Evolutionary conservation across 139 green algal species (phyloP), one percentile per base, ranked within the genome.

Genomic region (Coccomyxa sp.): DNA sequence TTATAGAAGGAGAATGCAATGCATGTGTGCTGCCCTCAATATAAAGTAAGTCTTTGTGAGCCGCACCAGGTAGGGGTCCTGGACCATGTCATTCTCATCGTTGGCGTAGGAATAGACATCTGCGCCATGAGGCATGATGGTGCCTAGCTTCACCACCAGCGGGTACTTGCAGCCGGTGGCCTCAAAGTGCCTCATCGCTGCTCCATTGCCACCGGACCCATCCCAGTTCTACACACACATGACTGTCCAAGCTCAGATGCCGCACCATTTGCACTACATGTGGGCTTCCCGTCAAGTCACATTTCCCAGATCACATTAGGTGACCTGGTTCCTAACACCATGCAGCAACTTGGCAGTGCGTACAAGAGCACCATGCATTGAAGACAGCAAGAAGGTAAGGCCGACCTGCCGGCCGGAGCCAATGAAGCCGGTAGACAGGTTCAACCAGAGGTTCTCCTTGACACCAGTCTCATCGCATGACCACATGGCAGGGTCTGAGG

Each of bases 371-470:
- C 7, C 38, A 51, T 51, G 38, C 38, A 51, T 51, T 7, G 7
- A 7, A 51, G 38, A 7, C 38, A 51, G 38, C 38, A 51, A 51
- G 38, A 3, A 51, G 18, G 63, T 71, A n/a, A 77, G 14, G 68
- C 91, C 28, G 59, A 95, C 93, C 87, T 84, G 79, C 0, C 97
- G 85, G 0, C 97, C 97, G 25, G 95, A 99, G 0, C 97, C 97
- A 58, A 99, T 98, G 89, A 92, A 91, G 23, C 97, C 97, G 21
- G 94, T 97, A 28, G 91, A 95, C 59, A 99, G 90, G 90, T 99
- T 99, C 57, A 99, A 92, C 97, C 97, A 99, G 82, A 99, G 91
- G 91, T 99, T 99, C 74, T 98, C 95, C 0, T 77, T 94, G 18
- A 93, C 91, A 13, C 95, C 96, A 21, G 93, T 94, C 81, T 97